These are phyloP conservation scores for Phtheirospermum japonicum DNA, from an alignment of 257 asterid species.

Conservation along the genomic window DNA sequence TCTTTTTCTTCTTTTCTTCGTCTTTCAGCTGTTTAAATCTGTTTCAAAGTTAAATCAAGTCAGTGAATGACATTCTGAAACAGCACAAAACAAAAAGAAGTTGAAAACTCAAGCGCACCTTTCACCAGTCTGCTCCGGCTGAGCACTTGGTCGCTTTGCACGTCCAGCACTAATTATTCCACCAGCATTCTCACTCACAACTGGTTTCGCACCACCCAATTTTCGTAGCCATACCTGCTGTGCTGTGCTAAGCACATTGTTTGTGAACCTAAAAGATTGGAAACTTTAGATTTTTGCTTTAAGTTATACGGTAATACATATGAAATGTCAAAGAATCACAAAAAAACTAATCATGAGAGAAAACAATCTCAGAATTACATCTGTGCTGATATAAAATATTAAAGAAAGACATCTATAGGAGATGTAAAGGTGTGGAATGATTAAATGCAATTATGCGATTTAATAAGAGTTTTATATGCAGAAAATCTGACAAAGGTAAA, in stretches of 20 bases:
- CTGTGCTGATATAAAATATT: conserved; percentile 19
- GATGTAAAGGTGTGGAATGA: not conserved
- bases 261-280: conserved; percentile 66
- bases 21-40: conserved; percentile 90
- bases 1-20: conserved; percentile 60
- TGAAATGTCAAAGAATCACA: not conserved
- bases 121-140: conserved; percentile 62
- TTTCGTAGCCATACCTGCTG: conserved; percentile 98
- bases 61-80: conserved; percentile 20
- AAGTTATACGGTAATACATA: not conserved
- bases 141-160: conserved; percentile 75
- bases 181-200: conserved; percentile 75
- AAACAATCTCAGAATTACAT: conserved; percentile 13
- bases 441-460: not conserved
- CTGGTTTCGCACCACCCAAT: conserved; percentile 94
- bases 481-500: not conserved
- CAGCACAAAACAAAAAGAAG: conserved; percentile 7
- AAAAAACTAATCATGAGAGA: not conserved
- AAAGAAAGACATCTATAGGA: not conserved
- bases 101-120: conserved; percentile 50
- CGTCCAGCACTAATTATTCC: conserved; percentile 97
- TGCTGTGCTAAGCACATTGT: conserved; percentile 93
- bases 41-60: conserved; percentile 30
- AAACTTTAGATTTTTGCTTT: conserved; percentile 10
- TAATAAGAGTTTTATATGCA: not conserved